Base-by-base conservation (phyloP, 495 filamentous ascomycete genomes). In the Neurospora tetrasperma region DNA sequence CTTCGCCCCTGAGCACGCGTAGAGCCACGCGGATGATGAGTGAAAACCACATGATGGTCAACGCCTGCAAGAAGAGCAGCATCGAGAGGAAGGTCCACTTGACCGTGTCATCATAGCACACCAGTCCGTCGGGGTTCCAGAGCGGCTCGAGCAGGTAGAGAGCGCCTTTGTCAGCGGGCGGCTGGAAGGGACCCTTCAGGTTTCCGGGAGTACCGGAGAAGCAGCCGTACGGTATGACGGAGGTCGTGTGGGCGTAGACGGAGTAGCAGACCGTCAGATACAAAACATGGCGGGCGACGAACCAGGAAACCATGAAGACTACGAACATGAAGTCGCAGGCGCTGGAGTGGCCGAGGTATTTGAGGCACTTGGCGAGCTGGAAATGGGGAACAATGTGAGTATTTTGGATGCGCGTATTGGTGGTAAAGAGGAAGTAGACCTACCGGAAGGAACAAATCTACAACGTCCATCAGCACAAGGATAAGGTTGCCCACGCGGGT, bases 341-440 rank as follows among this genome's bases (percentile, higher is more conserved):
- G 12, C 80, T 89, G 70, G 90, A 86, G 82, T 85, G 93, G 71
- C 90, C 89, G 18, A 96, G 80, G 79, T 99, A 99, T 81, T 96
- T 97, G 74, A 98, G 88, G 73, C 96, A 91, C 81, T 99, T 99
- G 62, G 96, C 96, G n/a, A 90, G 79, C 95, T 98, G 27, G 18
- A 3, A 70, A 35, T 59, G 48, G 20, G 48, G 1, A 35, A 2
- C 9, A 18, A 4, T 16, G 71, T 75, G 35, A 75, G 74, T 68
- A 59, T 35, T 7, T 48, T 20, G 23, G 68, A 44, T 73, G 48
- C 11, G 20, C 72, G 18, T 68, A 44, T 40, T 7, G 66, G 46
- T 9, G 14, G 8, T n/a, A n/a, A 14, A 7, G 41, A 40, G 23
- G 23, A n/a, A n/a, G 6, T 31, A 31, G 27, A 86, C 93, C 79